Evolutionary conservation across 1,284 basidiomycete species (phyloP), one percentile per base, ranked within the genome.

Genomic region (Leccinum pallidistipes): DNA sequence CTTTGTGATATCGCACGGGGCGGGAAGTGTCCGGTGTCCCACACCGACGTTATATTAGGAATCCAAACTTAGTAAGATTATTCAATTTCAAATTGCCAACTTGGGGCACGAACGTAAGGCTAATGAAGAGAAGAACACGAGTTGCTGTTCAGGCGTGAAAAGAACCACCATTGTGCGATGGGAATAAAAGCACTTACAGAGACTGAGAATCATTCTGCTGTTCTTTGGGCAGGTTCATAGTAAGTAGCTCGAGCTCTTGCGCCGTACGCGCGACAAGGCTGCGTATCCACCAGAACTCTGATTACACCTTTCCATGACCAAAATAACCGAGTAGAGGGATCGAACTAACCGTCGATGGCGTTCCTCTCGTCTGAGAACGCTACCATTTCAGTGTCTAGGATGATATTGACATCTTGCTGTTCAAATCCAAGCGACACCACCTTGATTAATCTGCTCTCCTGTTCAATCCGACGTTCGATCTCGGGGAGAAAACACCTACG

Each of bases 371-470:
- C 88, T 54, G 88, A 84, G 72, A 83, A 95, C 0, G 91, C 87
- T 5, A 95, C 87, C 84, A 96, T 92, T 74, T 97, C 94, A 1
- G 92, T 92, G 71, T 97, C 94, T 0, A 96, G 74, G 18, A 96
- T 86, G 34, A 91, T 74, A 45, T 3, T 45, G 18, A 45, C 43
- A 61, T 84, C 84, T 52, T 74, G 72, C 63, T 72, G 75, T 29
- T 67, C 72, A 29, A 68, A 60, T 7, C 64, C 63, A 24, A 83
- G 82, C 0, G 95, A 79, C 1, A 90, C 82, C 10, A 83, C 79
- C 18, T 82, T 80, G 45, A 95, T 85, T 40, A 88, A 81, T 2
- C 87, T 89, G 38, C 9, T 43, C 36, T 34, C 14, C 5, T 16
- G 14, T 54, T 69, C 11, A 62, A 34, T 32, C n/a, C 27, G 49